Base-by-base conservation (phyloP, 2,329 filamentous ascomycete species). In the Alternaria consortialis region DNA sequence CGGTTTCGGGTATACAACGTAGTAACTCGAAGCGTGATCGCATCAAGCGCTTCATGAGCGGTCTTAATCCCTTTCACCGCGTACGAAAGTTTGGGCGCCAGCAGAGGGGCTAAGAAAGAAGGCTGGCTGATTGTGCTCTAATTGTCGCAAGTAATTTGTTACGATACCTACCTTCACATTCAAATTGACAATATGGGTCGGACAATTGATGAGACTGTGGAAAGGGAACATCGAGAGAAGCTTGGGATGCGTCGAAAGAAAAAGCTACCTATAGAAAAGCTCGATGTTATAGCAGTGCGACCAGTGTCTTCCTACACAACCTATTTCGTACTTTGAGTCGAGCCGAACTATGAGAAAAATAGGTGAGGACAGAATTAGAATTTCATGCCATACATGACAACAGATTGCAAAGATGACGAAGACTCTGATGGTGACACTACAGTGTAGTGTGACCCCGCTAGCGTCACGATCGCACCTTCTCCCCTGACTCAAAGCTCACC, bases 1-100 rank as follows among this genome's bases (percentile, higher is more conserved):
- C 31, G 27, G 27, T 65, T 2, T 31, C 53, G 3, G 46, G 32
- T 20, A 15, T 52, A 3, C 37, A 56, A 4, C 39, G 53, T n/a
- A 57, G 39, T 32, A 13, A 23, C 7, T 59, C 52, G 4, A 62
- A 56, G 42, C 23, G 57, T 11, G 15, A 47, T 32, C 43, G 40
- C 3, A 5, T 65, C 7, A 60, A 62, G 44, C 56, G 53, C 13
- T 56, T 56, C 7, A 32, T 56, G 32, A 23, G n/a, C 9, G 27
- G n/a, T n/a, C 15, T 58, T n/a, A 55, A 46, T 39, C 50, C 48
- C 0, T 48, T 59, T 23, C 57, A 29, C 13, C 17, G 15, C 7
- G 23, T 27, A 12, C 34, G 44, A 20, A 32, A 27, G 17, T 59
- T 47, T 53, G 31, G 43, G 25, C 43, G 48, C 25, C 8, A 37